Conservation (phyloP, 2,329 filamentous ascomycete species). For the Canariomyces notabilis region DNA sequence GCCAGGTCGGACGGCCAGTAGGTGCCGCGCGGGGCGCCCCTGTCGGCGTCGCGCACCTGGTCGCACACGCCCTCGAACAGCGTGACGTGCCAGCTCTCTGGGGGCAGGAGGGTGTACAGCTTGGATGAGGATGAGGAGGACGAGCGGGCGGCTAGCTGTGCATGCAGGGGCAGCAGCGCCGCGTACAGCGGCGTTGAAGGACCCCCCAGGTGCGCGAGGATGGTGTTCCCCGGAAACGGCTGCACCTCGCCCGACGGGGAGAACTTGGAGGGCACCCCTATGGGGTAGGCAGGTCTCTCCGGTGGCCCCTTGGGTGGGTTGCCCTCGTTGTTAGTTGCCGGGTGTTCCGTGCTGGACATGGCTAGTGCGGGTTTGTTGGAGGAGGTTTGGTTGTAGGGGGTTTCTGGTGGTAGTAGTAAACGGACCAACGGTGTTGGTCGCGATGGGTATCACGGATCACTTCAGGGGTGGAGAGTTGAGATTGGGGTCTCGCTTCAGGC, state of each 20-base stretch:
- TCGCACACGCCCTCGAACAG: slow-evolving; percentile 28
- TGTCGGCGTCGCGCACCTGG: slow-evolving; percentile 11
- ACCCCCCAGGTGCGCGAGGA: slow-evolving; percentile 26
- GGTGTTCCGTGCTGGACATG: not conserved
- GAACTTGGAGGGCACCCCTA: slow-evolving; percentile 26
- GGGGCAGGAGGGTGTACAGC: slow-evolving; percentile 21
- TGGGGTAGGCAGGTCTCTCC: slow-evolving; percentile 11
- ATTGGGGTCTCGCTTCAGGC: too few species aligned
- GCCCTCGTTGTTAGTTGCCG: too few species aligned
- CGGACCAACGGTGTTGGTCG: too few species aligned
- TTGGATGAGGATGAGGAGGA: slow-evolving; percentile 1
- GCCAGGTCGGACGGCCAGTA: slow-evolving; percentile 23
- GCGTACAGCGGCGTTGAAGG: slow-evolving; percentile 18
- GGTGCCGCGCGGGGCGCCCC: slow-evolving; percentile 3
- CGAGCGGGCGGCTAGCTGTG: slow-evolving; percentile 13
- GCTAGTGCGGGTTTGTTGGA: not conserved
- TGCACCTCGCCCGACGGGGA: slow-evolving; percentile 22
- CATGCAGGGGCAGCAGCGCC: slow-evolving; percentile 22
- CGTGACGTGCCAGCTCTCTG: slow-evolving; percentile 27
- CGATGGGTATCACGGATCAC: too few species aligned
- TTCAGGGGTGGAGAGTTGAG: too few species aligned
- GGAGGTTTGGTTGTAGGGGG: not conserved
- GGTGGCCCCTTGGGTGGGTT: not conserved
- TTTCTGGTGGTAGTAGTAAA: too few species aligned
- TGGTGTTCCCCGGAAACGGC: slow-evolving; percentile 26